Conservation (phyloP, 345 rosid species). For the rapeseed (Brassica napus) region DNA sequence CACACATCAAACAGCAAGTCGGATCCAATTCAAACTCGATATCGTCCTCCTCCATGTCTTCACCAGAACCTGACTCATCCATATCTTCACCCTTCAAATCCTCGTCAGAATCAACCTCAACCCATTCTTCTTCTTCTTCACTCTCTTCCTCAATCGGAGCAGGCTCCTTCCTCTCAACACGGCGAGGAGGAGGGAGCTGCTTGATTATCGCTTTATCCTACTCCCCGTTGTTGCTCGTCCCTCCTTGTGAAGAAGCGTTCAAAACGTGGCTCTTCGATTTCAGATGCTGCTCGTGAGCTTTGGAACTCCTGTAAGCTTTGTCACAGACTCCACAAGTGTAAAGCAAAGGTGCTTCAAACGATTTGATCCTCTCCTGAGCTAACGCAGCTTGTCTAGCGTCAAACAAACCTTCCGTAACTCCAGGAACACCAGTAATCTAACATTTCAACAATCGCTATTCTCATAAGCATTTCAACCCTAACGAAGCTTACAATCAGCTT, state of each 20-base stretch:
- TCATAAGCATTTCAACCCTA: neutral
- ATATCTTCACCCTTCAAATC: slow-evolving; percentile 51
- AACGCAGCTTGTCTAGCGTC: slow-evolving; percentile 72
- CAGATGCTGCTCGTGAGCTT: slow-evolving; percentile 86
- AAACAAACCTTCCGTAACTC: slow-evolving; percentile 84
- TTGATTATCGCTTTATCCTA: slow-evolving; percentile 53
- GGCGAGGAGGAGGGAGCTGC: slow-evolving; percentile 65
- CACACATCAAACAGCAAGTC: slow-evolving; percentile 88
- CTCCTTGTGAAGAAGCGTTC: slow-evolving; percentile 37
- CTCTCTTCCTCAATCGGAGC: slow-evolving; percentile 55
- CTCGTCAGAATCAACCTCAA: slow-evolving; percentile 75
- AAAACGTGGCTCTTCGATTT: slow-evolving; percentile 62
- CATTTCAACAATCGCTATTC: neutral
- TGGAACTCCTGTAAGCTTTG: slow-evolving; percentile 77
- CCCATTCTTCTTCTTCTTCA: slow-evolving; percentile 78
- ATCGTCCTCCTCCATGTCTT: slow-evolving; percentile 50
- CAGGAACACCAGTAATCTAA: slow-evolving; percentile 95
- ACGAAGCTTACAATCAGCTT: neutral
- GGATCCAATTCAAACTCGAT: slow-evolving; percentile 62
- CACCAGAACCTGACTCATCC: slow-evolving; percentile 47
- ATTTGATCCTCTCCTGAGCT: slow-evolving; percentile 60
- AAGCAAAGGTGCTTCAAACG: slow-evolving; percentile 61
- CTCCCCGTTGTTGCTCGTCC: neutral
- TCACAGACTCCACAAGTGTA: slow-evolving; percentile 74
- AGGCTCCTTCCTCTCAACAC: slow-evolving; percentile 35